A percentile compares a stretch with the other conserved stretches of the same genome.
phyloP scores from a whole-genome alignment of 805 yeast species.

The Schwanniomyces sp. region DNA sequence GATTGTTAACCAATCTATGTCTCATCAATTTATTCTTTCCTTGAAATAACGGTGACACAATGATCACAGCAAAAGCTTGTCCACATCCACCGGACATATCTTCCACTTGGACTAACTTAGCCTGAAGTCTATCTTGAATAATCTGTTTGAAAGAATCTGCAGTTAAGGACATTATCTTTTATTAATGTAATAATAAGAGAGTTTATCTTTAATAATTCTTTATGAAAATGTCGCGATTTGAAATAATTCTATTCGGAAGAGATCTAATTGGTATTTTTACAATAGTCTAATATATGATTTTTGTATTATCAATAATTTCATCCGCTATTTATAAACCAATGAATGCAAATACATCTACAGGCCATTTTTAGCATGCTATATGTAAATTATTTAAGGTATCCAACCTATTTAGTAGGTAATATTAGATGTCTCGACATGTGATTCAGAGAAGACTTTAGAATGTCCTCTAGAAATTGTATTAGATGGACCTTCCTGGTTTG shows the following conservation, averaged over 20 bases:
- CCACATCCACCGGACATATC: constrained; percentile 96
- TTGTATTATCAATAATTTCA: not conserved
- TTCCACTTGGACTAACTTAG: constrained; percentile 66
- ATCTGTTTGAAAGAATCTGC: constrained; percentile 44
- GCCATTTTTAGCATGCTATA: not conserved
- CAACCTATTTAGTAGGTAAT: not conserved
- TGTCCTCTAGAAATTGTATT: constrained; percentile 33
- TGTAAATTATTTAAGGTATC: not conserved
- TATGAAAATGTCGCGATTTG: not conserved
- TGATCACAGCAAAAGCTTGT: constrained; percentile 91
- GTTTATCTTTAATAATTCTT: too few relatives aligned
- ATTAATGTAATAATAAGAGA: too few relatives aligned
- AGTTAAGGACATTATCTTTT: constrained; percentile 29
- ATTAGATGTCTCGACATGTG: constrained; percentile 29
- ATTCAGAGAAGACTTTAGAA: constrained; percentile 24
- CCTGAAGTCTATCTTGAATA: constrained; percentile 58
- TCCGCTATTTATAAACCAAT: not conserved
- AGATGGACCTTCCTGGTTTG: constrained; percentile 25
- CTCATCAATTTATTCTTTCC: constrained; percentile 85
- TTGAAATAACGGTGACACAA: constrained; percentile 67
- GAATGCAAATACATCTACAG: not conserved
- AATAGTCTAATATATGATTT: not conserved
- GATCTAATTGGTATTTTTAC: not conserved
- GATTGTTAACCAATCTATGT: constrained; percentile 79
- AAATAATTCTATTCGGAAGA: not conserved